Percentiles rank a stretch among this genome's conserved stretches.
Conservation (phyloP, 2,329 filamentous ascomycete species). For the Diplodia sapinea region DNA sequence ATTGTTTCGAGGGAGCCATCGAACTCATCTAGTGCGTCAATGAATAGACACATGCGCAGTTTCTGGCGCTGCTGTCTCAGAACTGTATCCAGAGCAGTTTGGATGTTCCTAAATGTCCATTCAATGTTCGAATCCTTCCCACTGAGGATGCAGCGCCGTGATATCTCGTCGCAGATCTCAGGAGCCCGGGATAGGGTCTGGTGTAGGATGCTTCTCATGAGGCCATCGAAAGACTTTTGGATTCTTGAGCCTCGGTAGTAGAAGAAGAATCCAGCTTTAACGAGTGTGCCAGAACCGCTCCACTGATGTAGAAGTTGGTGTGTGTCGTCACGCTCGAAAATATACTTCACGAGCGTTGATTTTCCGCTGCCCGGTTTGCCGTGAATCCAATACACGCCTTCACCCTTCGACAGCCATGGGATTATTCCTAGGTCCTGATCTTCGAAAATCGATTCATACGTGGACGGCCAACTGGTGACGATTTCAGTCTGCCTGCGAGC, state of each 20-base stretch:
- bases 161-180: background rate
- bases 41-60: background rate
- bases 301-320: conserved; percentile 43
- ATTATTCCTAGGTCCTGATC: background rate
- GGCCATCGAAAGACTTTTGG: conserved; percentile 51
- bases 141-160: background rate
- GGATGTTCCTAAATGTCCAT: background rate
- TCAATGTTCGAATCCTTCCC: background rate
- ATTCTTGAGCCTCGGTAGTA: conserved; percentile 49
- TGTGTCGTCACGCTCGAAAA: conserved; percentile 34
- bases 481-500: background rate
- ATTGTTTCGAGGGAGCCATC: conserved; percentile 1
- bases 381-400: conserved; percentile 41
- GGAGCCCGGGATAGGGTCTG: conserved; percentile 36
- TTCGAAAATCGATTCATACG: conserved; percentile 6
- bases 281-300: conserved; percentile 39
- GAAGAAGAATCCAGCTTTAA: conserved; percentile 51
- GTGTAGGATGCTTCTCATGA: conserved; percentile 48
- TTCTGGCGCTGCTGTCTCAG: background rate
- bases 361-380: conserved; percentile 57
- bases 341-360: conserved; percentile 50
- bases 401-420: background rate
- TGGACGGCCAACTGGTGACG: background rate
- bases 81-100: background rate
- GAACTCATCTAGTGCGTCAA: conserved; percentile 23